Base-by-base conservation (phyloP, 1,284 basidiomycete genomes). In the Pholiota adiposa region DNA sequence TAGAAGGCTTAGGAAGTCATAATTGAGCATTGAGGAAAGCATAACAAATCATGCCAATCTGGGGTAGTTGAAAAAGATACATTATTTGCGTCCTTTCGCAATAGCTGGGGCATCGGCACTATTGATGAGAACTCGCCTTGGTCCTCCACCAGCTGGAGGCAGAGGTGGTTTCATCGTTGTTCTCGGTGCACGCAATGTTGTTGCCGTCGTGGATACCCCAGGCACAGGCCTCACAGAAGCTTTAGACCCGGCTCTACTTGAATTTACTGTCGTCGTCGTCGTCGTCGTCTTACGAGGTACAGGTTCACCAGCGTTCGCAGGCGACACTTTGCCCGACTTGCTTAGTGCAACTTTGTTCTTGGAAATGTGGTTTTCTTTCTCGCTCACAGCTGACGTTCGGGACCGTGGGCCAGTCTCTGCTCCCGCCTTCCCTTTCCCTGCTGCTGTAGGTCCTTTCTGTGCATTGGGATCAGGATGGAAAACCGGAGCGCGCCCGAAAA, bases 101-200 rank as follows among this genome's bases (percentile, higher is more conserved):
- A 73, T 71, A 49, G 77, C 73, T 8, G 83, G 83, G 31, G 84
- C 85, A 61, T 87, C 84, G 1, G 77, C 77, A 61, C 86, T 87
- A 61, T 81, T 79, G 25, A 87, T 72, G 5, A 78, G 83, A 33
- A 88, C 86, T 58, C 86, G 76, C 61, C 86, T 73, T 16, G 86
- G 79, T 3, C 84, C 86, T 8, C 82, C 83, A 40, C 79, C 77
- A 59, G 68, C 75, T 8, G 67, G 67, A 1, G 71, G 67, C 1
- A 49, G 38, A 19, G 54, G 38, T 4, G 55, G 38, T 36, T 43
- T 61, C 54, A 65, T 65, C 11, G 54, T 48, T 4, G 58, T 48
- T 19, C 59, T 38, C 40, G 56, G 61, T 19, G 59, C 51, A 23
- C 61, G 43, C 41, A 56, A 46, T 25, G 60, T 18, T 27, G 60